Conservation (phyloP, 768 basidiomycete species). For the Boletus rufocinnamomeus region DNA sequence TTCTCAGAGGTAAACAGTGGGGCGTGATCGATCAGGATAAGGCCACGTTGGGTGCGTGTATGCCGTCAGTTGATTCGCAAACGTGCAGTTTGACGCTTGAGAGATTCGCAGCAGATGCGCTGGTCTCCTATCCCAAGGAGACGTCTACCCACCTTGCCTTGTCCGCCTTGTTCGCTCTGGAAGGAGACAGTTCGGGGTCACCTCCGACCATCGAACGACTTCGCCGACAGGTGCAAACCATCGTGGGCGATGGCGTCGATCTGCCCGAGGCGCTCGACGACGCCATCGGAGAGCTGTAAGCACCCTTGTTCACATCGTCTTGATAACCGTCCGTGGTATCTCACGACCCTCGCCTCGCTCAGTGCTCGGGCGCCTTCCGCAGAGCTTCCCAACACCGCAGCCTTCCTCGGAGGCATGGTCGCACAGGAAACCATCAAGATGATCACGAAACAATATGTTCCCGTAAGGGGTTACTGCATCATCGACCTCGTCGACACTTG, state of each 20-base stretch:
- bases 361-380: conserved; percentile 80
- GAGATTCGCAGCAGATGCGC: conserved; percentile 40
- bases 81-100: conserved; percentile 1
- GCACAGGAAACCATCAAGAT: conserved; percentile 98
- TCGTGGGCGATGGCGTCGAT: conserved; percentile 51
- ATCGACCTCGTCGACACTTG: conserved; percentile 82
- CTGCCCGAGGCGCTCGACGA: conserved; percentile 58
- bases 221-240: conserved; percentile 47
- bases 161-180: conserved; percentile 52
- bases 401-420: conserved; percentile 89
- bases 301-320: conserved; percentile 15
- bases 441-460: conserved; percentile 94
- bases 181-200: conserved; percentile 29
- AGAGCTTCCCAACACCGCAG: conserved; percentile 91
- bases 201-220: conserved; percentile 53
- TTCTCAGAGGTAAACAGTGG: conserved; percentile 66
- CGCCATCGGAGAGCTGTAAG: conserved; percentile 80
- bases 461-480: conserved; percentile 81
- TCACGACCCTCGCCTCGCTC: not conserved
- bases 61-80: not conserved
- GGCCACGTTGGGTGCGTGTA: conserved; percentile 47
- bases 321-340: not conserved
- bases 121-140: conserved; percentile 50
- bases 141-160: conserved; percentile 72
- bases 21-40: conserved; percentile 55